Evolutionary conservation across 2,329 filamentous ascomycete species (phyloP), one percentile per base, ranked within the genome.

Genomic region (Coniochaeta prunicola): DNA sequence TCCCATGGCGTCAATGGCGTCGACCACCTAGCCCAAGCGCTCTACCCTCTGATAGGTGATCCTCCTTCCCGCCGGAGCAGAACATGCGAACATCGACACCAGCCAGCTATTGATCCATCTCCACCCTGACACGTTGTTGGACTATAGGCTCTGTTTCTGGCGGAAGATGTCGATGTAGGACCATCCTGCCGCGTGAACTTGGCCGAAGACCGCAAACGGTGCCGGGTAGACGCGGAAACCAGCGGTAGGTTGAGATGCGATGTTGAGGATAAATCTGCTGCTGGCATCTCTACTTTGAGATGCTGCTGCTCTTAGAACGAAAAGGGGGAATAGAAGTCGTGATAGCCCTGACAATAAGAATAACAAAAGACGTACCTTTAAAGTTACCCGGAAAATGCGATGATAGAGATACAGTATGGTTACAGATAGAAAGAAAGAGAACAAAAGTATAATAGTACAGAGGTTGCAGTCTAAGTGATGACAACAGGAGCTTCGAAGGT

Each of bases 391-490:
- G 24, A 17, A 50, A 50, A n/a, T n/a, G n/a, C 21, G 45, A 4
- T 28, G 45, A n/a, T 40, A 34, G 10, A 4, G 36, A 38, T 56
- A 62, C 45, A 61, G 48, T 62, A 64, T 59, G 64, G 45, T 19
- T 40, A 4, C 60, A 62, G 36, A 57, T 62, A 64, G 56, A 64
- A 33, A 38, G 54, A 54, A 64, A 63, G 0, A 24, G 19, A 54
- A 9, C 19, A 26, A 7, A 33, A 28, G 53, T 6, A 54, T 50
- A 28, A 50, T 50, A 50, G 13, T 50, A 50, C 45, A 50, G n/a
- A 34, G 21, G 53, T 24, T 55, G 10, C 21, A n/a, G 36, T 34
- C 17, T 34, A 2, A 33, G 12, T 21, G 28, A 36, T n/a, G 33
- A 34, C 17, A 17, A 30, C 24, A 36, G 28, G 36, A 34, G 53